Evolutionary conservation across 2,329 filamentous ascomycete genomes (phyloP).

Genomic region (Clonostachys rhizophaga): DNA sequence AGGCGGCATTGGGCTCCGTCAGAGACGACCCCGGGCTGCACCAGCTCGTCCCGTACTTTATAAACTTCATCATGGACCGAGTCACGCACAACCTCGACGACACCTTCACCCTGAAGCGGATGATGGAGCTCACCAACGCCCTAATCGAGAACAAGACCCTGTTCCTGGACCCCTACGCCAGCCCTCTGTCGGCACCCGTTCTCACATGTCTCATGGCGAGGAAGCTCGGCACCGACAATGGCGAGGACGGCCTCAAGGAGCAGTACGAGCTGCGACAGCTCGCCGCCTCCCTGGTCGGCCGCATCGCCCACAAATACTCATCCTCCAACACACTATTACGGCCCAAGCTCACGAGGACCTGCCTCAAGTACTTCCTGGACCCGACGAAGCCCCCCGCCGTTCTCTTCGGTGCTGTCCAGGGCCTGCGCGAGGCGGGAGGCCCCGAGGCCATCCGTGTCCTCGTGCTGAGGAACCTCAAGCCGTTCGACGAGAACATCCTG

Average conservation of each 20-base stretch:
- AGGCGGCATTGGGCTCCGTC: constrained; percentile 80
- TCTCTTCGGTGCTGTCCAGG: constrained; percentile 84
- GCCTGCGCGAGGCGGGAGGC: constrained; percentile 72
- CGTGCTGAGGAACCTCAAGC: constrained; percentile 50
- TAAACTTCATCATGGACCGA: constrained; percentile 92
- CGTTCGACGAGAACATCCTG: constrained; percentile 48
- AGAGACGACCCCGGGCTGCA: constrained; percentile 88
- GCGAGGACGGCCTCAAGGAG: constrained; percentile 42
- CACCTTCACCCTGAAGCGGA: constrained; percentile 81
- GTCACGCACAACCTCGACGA: constrained; percentile 92
- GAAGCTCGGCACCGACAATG: constrained; percentile 58
- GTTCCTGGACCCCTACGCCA: constrained; percentile 61
- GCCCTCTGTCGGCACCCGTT: constrained; percentile 73
- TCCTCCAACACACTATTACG: constrained; percentile 77
- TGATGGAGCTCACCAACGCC: constrained; percentile 85
- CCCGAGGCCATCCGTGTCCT: constrained; percentile 53
- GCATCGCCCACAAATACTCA: constrained; percentile 77
- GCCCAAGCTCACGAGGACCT: constrained; percentile 86
- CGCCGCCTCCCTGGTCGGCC: constrained; percentile 74
- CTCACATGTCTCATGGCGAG: constrained; percentile 83
- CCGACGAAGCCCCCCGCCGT: constrained; percentile 76
- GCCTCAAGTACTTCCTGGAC: constrained; percentile 87
- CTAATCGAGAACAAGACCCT: constrained; percentile 79
- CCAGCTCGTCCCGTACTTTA: constrained; percentile 93
- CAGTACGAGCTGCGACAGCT: constrained; percentile 82